Evolutionary conservation across 352 stramenopile genomes (phyloP).

Genomic region (Phytophthora tubulina): DNA sequence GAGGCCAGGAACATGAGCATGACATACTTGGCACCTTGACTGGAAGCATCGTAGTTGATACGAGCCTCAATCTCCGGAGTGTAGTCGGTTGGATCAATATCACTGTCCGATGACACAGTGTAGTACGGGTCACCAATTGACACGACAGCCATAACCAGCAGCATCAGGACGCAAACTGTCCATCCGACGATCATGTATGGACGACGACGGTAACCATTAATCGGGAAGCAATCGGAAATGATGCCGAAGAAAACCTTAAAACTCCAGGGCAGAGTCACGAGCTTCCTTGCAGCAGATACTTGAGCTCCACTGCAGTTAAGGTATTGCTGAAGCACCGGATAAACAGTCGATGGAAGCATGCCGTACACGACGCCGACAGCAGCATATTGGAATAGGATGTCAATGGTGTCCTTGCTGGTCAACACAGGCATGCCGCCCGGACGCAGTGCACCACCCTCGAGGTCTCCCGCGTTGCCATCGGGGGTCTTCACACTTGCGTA

Average conservation of each 20-base stretch:
- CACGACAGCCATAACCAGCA: conserved; percentile 27
- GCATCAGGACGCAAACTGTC: conserved; percentile 32
- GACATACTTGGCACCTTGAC: conserved; percentile 27
- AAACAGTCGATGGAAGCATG: conserved; percentile 19
- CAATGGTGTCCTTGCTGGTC: conserved; percentile 22
- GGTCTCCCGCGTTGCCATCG: conserved; percentile 3
- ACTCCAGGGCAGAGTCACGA: conserved; percentile 24
- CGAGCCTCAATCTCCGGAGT: conserved; percentile 25
- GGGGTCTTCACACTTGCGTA: conserved; percentile 16
- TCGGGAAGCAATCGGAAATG: conserved; percentile 31
- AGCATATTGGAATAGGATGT: conserved; percentile 23
- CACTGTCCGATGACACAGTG: conserved; percentile 24
- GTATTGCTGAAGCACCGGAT: conserved; percentile 27
- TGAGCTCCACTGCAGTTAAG: conserved; percentile 30
- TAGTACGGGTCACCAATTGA: conserved; percentile 25
- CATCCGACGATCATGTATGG: conserved; percentile 33
- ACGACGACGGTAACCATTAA: conserved; percentile 20
- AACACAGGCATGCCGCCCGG: conserved; percentile 24
- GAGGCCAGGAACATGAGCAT: conserved; percentile 28
- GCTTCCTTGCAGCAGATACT: conserved; percentile 22
- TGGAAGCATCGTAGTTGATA: conserved; percentile 23
- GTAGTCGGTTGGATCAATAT: conserved; percentile 25
- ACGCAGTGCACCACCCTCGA: conserved; percentile 24
- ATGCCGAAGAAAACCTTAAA: conserved; percentile 36
- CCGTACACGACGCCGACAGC: conserved; percentile 24